These are phyloP conservation scores for Parachlorella kessleri DNA, from an alignment of 139 green algal species.

Conservation along the genomic window DNA sequence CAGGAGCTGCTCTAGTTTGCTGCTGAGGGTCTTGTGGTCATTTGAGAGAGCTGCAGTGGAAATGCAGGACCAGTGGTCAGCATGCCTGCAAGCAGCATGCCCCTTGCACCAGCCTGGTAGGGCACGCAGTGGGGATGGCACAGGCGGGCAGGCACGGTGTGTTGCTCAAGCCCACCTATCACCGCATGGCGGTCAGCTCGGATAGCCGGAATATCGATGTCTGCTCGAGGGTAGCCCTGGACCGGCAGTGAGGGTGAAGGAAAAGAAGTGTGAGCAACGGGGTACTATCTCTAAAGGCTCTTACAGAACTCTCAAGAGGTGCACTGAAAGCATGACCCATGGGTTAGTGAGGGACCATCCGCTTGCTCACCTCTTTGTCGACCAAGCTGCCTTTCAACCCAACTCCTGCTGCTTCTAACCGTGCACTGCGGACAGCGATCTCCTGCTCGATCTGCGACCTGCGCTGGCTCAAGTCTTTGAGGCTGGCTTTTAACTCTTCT, in stretches of 20 bases:
- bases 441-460: constrained; percentile 52
- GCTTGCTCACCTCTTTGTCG: constrained; percentile 61
- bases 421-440: constrained; percentile 38
- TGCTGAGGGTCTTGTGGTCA: constrained; percentile 76
- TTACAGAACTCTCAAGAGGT: not conserved
- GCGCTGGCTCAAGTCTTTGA: constrained; percentile 47
- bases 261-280: not conserved
- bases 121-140: no score
- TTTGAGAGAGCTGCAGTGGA: constrained; percentile 79
- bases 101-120: no score
- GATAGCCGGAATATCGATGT: constrained; percentile 77
- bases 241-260: not conserved
- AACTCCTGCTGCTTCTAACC: constrained; percentile 58
- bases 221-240: constrained; percentile 79
- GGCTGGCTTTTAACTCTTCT: constrained; percentile 45
- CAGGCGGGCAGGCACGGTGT: not conserved
- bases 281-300: not conserved
- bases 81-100: no score
- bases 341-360: not conserved
- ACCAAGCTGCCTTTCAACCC: constrained; percentile 62
- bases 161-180: constrained; percentile 25
- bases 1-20: constrained; percentile 64
- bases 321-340: not conserved
- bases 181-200: constrained; percentile 69
- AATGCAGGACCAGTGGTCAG: no score